Evolutionary conservation across 305 asterid genomes (phyloP), one percentile per base, ranked within the genome.

Genomic region (Fraxinus nigra): DNA sequence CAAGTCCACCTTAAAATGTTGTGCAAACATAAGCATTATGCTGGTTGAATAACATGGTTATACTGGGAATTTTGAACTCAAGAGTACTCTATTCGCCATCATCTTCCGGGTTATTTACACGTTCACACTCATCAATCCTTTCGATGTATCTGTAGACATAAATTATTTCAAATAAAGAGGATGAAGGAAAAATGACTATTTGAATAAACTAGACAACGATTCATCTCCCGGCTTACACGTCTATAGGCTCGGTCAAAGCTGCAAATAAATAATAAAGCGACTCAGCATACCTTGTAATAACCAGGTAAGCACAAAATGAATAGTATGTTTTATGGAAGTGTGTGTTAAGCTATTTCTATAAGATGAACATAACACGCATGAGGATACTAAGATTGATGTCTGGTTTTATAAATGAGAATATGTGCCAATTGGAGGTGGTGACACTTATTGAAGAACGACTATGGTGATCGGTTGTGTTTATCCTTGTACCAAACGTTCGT

Each of bases 61-160:
- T 48, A 48, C 22, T 14, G 22, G 61, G 61, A 51, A 51, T 16
- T 51, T 20, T 51, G 59, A 46, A 40, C 80, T 78, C 40, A 28
- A 5, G 11, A 20, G 33, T 70, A 13, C 80, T 82, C 54, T 81
- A 80, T 0, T 79, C 89, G 5, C 78, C 86, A 40, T 87, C 92
- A 1, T 81, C 92, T 84, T 87, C 92, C n/a, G 37, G 85, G 83
- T 81, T 89, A 80, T 89, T 89, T 30, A 85, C 92, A 3, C 92
- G 85, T 48, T 89, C 92, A 43, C 92, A 87, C 81, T 89, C 92
- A 24, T 89, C 92, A 70, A 89, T 89, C 92, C 90, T 87, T 81
- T 89, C 92, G 54, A 89, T 85, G 75, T 87, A 87, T 81, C 88
- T 82, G 88, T 76, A 33, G 32, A 0, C 51, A 13, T 74, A 33